Percentiles rank a stretch among this genome's conserved stretches.
Evolutionary conservation across 345 rosid genomes (phyloP).

Genomic region (Bretschneidera sinensis): DNA sequence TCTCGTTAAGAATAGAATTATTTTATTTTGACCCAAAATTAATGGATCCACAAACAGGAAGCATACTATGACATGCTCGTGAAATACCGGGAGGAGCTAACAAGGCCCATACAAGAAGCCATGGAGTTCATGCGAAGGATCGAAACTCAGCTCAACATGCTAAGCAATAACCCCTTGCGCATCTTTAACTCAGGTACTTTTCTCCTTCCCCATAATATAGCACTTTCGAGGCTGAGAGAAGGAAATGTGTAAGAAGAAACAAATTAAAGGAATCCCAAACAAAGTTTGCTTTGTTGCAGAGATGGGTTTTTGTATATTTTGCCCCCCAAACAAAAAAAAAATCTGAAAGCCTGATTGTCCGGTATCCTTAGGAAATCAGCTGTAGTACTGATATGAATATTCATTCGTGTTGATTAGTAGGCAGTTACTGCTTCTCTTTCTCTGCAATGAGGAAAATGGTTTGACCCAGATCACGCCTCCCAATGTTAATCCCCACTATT

Average conservation of each 20-base stretch:
- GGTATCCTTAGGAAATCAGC: too few species aligned
- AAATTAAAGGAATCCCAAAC: conserved; percentile 7
- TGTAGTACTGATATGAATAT: neutral
- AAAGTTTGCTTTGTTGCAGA: conserved; percentile 16
- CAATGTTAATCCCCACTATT: too few species aligned
- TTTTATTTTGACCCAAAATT: conserved; percentile 1
- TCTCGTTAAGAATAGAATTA: too few species aligned
- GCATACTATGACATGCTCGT: conserved; percentile 94
- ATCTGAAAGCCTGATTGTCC: neutral
- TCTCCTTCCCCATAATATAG: neutral
- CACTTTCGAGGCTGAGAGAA: neutral
- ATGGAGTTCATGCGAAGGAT: conserved; percentile 97
- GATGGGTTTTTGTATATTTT: conserved; percentile 10
- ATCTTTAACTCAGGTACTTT: conserved; percentile 71
- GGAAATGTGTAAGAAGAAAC: neutral
- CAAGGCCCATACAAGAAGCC: conserved; percentile 93
- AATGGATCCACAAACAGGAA: conserved; percentile 45
- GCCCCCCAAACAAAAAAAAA: too few species aligned
- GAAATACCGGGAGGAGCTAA: conserved; percentile 88
- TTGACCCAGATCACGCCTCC: conserved; percentile 20
- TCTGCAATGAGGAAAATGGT: neutral
- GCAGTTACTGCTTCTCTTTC: conserved; percentile 12
- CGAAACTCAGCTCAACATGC: conserved; percentile 82
- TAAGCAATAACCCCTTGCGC: conserved; percentile 65
- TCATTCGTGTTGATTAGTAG: conserved; percentile 9